Percentiles rank a stretch among this genome's conserved stretches.
phyloP scores from a whole-genome alignment of 2,329 filamentous ascomycete genomes.

The Laburnicola sp. region DNA sequence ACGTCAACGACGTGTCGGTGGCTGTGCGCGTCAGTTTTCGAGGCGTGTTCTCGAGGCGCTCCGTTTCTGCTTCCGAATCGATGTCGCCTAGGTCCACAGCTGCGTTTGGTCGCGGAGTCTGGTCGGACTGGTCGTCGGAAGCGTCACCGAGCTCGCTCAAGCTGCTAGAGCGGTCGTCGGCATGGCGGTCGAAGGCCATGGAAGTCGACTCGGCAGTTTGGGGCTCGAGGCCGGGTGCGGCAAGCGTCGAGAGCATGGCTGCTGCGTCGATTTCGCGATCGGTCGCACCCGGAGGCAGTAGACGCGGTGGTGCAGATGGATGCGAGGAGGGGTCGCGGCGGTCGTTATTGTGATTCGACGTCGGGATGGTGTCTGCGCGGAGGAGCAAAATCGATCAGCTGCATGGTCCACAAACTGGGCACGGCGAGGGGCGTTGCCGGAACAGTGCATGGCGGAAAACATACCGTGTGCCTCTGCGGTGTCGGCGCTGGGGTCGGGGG shows the following conservation, averaged over 20 bases:
- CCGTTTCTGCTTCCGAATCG: constrained; percentile 89
- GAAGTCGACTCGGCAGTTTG: constrained; percentile 16
- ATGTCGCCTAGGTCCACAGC: constrained; percentile 54
- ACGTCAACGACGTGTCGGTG: constrained; percentile 39
- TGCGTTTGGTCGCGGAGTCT: constrained; percentile 30
- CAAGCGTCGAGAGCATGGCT: constrained; percentile 31
- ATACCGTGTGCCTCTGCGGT: constrained; percentile 26
- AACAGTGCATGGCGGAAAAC: constrained; percentile 13
- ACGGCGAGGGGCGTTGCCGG: too few relatives aligned
- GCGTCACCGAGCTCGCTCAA: constrained; percentile 88
- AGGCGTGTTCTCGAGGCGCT: constrained; percentile 88
- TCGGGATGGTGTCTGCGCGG: constrained; percentile 19
- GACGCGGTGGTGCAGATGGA: constrained; percentile 22
- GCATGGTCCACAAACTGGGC: too few relatives aligned
- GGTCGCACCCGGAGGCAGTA: constrained; percentile 16
- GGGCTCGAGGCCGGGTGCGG: constrained; percentile 25
- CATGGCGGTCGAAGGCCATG: constrained; percentile 53
- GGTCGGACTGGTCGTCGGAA: constrained; percentile 60
- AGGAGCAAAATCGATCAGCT: too few relatives aligned
- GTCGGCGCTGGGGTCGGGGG: constrained; percentile 28
- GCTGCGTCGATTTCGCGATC: constrained; percentile 19
- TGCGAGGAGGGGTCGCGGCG: constrained; percentile 45
- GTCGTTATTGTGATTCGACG: constrained; percentile 18
- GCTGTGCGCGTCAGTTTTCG: constrained; percentile 57
- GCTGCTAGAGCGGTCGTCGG: constrained; percentile 72